Conservation (phyloP, 768 basidiomycete species). For the Calocybe gangraenosa region DNA sequence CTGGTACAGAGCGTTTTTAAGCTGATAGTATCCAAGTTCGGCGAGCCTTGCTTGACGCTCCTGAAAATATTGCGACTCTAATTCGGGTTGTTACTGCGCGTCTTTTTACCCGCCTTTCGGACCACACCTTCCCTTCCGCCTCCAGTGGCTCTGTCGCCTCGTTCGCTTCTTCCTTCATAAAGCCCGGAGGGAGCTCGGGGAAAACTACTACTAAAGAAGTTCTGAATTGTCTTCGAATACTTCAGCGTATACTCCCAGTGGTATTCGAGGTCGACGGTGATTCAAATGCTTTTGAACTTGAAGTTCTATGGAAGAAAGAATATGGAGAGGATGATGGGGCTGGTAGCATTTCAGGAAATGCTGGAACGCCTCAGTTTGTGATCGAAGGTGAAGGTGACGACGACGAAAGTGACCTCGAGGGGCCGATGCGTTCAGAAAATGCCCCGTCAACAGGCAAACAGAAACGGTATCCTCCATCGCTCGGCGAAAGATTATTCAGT, state of each 20-base stretch:
- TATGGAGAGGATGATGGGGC: constrained; percentile 38
- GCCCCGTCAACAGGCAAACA: constrained; percentile 35
- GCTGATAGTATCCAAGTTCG: constrained; percentile 51
- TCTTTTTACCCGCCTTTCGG: constrained; percentile 70
- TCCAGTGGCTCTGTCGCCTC: constrained; percentile 54
- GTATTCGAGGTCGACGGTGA: constrained; percentile 79
- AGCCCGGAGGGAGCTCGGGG: constrained; percentile 45
- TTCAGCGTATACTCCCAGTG: constrained; percentile 88
- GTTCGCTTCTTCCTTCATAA: constrained; percentile 69
- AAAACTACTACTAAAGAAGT: constrained; percentile 80
- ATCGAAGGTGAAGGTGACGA: constrained; percentile 81
- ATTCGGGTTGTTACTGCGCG: constrained; percentile 65
- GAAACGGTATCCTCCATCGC: constrained; percentile 55
- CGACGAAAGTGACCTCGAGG: constrained; percentile 19
- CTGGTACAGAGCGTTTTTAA: background rate
- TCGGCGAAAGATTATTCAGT: constrained; percentile 77
- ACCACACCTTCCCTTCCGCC: constrained; percentile 75
- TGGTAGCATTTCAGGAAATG: constrained; percentile 9
- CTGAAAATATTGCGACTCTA: constrained; percentile 83
- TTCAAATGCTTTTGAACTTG: constrained; percentile 67
- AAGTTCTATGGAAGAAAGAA: constrained; percentile 78
- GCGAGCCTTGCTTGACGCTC: constrained; percentile 74
- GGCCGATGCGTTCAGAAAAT: constrained; percentile 13
- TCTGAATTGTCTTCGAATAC: constrained; percentile 86
- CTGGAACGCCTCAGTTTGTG: constrained; percentile 65